Base-by-base conservation (phyloP, 2,329 filamentous ascomycete species). In the Colletotrichum phormii region DNA sequence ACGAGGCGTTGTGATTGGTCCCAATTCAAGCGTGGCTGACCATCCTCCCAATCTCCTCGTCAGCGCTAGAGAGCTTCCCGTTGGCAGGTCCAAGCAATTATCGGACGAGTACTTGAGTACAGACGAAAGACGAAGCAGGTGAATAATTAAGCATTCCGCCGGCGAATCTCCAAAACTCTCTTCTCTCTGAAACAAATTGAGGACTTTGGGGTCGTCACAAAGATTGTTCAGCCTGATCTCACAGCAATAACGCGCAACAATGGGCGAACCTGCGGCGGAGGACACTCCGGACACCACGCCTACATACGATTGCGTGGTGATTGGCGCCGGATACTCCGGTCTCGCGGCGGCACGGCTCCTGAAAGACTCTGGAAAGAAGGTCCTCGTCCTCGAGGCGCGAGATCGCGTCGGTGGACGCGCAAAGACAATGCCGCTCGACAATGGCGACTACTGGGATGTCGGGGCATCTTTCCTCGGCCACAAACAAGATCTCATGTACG, bases 381-480 rank as follows among this genome's bases (percentile, higher is more conserved):
- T 72, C 12, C 54, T 72, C 15, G 15, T 75, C 2, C 59, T 74
- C 49, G 71, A 75, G 37, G 68, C 75, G 8, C 67, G 68, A 18
- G 37, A 75, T 22, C 72, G 75, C 64, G 70, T 75, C 54, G 67
- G 75, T 54, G 74, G 75, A 12, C 69, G 69, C 22, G 67, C 61
- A 9, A 67, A 63, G 46, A 75, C 72, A 13, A 33, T 72, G n/a
- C 57, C 54, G 8, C 53, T 64, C 24, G 64, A 67, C 26, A 59
- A 75, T 26, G 62, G 69, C 29, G 64, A 74, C 13, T 75, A 75
- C 46, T 77, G 74, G 69, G 71, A 75, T 59, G 67, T 66, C 64
- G 78, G 78, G 3, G 63, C 76, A 15, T 67, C 77, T 11, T 74
- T 77, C 22, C 51, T 74, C 18, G 76, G 75, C 13, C 71, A 76